Conservation (phyloP, 352 stramenopile genomes). For the Saprolegnia parasitica region DNA sequence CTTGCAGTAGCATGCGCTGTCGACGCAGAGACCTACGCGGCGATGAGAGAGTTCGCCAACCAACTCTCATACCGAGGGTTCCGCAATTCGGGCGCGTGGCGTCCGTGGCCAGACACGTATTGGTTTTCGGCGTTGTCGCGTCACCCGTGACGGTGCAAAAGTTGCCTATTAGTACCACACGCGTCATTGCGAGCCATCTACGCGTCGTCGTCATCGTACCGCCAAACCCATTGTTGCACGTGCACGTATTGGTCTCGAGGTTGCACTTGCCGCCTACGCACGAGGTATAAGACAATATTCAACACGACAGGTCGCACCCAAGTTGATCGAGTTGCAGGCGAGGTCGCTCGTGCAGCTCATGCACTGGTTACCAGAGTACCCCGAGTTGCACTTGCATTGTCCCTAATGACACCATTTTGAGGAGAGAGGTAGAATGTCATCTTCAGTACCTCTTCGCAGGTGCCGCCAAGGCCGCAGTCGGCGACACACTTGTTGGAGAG, state of each 20-base stretch:
- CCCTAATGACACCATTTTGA: not conserved
- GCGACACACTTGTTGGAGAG: conserved; percentile 21
- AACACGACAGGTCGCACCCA: not conserved
- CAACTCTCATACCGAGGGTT: not conserved
- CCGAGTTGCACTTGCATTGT: conserved; percentile 17
- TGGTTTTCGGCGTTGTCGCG: not conserved
- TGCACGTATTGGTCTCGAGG: conserved; percentile 24
- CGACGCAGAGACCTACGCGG: conserved; percentile 4
- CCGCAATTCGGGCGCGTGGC: conserved; percentile 5
- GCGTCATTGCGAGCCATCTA: not conserved
- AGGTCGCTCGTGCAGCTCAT: conserved; percentile 2
- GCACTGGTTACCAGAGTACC: conserved; percentile 18
- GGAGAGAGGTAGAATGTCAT: not conserved
- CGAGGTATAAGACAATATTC: not conserved
- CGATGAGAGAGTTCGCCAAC: not conserved
- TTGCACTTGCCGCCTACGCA: conserved; percentile 17
- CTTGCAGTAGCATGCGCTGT: conserved; percentile 13
- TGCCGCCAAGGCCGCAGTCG: conserved; percentile 14
- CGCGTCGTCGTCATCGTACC: not conserved
- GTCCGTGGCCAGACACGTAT: not conserved
- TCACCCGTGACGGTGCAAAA: conserved; percentile 10
- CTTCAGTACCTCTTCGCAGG: not conserved
- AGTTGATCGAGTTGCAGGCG: conserved; percentile 14
- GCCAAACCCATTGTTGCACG: conserved; percentile 11
- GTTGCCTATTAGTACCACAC: conserved; percentile 4